Percentiles rank a stretch among this genome's conserved stretches.
Evolutionary conservation across 345 rosid genomes (phyloP).

Genomic region (Noccaea bulbosa): DNA sequence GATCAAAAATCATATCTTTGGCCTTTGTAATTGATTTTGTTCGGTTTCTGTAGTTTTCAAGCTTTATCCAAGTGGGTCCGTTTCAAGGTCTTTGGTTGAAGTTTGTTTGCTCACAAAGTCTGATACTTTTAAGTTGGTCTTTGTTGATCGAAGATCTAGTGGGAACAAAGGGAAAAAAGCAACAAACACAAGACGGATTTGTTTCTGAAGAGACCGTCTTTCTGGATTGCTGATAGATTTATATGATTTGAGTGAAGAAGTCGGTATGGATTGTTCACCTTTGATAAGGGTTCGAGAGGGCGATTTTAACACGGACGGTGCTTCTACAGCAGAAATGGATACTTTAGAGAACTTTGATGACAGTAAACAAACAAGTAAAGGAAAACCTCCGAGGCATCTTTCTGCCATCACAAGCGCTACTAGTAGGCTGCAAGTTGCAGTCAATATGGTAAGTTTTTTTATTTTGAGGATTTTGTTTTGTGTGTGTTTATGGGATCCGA

Average conservation of each 20-base stretch:
- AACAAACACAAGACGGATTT: background rate
- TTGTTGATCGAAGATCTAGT: conserved; percentile 27
- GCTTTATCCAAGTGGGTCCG: background rate
- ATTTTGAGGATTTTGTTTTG: background rate
- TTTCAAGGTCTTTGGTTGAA: conserved; percentile 17
- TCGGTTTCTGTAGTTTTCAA: conserved; percentile 1
- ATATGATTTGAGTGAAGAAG: conserved; percentile 44
- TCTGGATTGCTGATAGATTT: conserved; percentile 27
- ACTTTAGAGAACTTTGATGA: conserved; percentile 53
- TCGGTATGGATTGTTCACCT: conserved; percentile 70
- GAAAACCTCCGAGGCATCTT: conserved; percentile 81
- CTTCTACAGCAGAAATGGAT: conserved; percentile 49
- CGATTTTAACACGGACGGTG: conserved; percentile 47
- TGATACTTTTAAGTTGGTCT: conserved; percentile 27
- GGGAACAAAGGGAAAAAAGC: conserved; percentile 5
- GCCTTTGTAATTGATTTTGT: conserved; percentile 28
- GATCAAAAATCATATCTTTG: conserved; percentile 33
- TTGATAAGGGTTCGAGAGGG: conserved; percentile 55
- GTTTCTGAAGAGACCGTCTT: conserved; percentile 11
- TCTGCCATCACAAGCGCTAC: conserved; percentile 50
- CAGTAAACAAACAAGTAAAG: conserved; percentile 52
- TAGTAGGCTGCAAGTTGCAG: conserved; percentile 51
- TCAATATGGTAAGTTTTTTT: conserved; percentile 55
- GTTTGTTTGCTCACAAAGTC: conserved; percentile 17
- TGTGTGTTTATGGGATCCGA: background rate